Conservation (phyloP, 2,329 filamentous ascomycete species). For the Arthrinium puccinioides region DNA sequence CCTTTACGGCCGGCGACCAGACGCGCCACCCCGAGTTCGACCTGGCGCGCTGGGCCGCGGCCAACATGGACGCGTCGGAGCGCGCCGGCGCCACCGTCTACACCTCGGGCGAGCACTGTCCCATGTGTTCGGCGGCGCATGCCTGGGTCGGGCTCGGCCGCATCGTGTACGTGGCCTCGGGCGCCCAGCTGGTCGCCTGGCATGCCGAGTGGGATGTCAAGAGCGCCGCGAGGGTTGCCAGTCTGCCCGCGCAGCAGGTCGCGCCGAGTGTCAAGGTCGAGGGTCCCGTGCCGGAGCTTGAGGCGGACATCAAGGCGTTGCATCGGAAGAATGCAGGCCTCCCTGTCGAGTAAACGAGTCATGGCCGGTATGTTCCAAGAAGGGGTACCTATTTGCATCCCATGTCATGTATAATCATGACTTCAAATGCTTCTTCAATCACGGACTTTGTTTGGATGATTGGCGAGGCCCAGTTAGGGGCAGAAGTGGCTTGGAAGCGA, state of each 20-base stretch:
- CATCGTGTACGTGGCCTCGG: constrained; percentile 14
- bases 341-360: too few species aligned
- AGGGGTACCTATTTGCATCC: too few species aligned
- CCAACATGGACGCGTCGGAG: constrained; percentile 5
- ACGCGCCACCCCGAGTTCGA: constrained; percentile 15
- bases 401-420: too few species aligned
- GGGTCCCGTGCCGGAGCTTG: constrained; percentile 12
- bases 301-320: constrained; percentile 9
- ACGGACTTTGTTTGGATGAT: too few species aligned
- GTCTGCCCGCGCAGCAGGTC: constrained; percentile 5
- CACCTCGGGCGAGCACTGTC: constrained; percentile 14
- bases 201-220: constrained; percentile 5
- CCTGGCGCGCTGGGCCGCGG: constrained; percentile 13
- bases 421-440: too few species aligned
- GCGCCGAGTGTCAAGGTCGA: constrained; percentile 7
- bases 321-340: constrained; percentile 10
- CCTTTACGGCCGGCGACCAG: constrained; percentile 6
- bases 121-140: constrained; percentile 15
- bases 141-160: constrained; percentile 11
- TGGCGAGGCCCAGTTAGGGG: too few species aligned
- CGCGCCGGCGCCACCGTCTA: constrained; percentile 11
- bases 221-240: constrained; percentile 3
- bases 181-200: constrained; percentile 9
- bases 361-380: too few species aligned
- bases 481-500: too few species aligned